These are phyloP conservation scores for Crithidia fasciculata DNA, from an alignment of 208 protist genomes.

Conservation along the genomic window DNA sequence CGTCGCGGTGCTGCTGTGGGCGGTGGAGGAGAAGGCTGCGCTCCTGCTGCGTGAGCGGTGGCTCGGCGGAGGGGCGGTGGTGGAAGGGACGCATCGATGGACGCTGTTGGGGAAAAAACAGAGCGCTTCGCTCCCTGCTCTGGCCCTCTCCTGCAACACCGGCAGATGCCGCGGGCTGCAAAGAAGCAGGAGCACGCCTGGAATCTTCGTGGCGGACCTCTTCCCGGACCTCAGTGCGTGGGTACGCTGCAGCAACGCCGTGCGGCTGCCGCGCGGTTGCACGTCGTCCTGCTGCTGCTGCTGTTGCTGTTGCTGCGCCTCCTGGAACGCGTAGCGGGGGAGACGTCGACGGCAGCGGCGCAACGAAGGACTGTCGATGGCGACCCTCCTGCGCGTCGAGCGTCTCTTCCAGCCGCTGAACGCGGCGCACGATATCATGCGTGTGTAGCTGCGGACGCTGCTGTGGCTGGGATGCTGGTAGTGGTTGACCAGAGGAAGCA, in stretches of 20 bases:
- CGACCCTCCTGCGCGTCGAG: conserved; percentile 34
- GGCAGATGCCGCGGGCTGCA: too few species aligned
- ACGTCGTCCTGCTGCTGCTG: neutral
- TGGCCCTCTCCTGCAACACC: too few species aligned
- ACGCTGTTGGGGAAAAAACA: neutral
- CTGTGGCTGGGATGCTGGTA: neutral
- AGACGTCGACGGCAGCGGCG: neutral
- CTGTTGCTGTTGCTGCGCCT: neutral
- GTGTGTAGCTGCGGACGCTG: conserved; percentile 19
- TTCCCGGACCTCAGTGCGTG: too few species aligned
- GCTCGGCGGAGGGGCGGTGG: conserved; percentile 29
- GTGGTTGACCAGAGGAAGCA: too few species aligned
- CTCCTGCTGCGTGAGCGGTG: conserved; percentile 57
- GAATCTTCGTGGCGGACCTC: too few species aligned
- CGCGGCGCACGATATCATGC: conserved; percentile 39
- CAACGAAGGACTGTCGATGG: conserved; percentile 9
- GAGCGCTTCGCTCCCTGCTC: too few species aligned
- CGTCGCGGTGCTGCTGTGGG: conserved; percentile 55
- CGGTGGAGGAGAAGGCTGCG: conserved; percentile 50
- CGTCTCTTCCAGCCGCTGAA: conserved; percentile 33
- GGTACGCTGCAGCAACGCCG: too few species aligned
- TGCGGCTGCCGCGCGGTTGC: too few species aligned
- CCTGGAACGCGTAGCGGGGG: too few species aligned
- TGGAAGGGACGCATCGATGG: neutral
- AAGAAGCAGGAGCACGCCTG: too few species aligned